A percentile compares a stretch with the other conserved stretches of the same genome.
phyloP scores from a whole-genome alignment of 768 basidiomycete genomes.

The Tulasnella sp. region DNA sequence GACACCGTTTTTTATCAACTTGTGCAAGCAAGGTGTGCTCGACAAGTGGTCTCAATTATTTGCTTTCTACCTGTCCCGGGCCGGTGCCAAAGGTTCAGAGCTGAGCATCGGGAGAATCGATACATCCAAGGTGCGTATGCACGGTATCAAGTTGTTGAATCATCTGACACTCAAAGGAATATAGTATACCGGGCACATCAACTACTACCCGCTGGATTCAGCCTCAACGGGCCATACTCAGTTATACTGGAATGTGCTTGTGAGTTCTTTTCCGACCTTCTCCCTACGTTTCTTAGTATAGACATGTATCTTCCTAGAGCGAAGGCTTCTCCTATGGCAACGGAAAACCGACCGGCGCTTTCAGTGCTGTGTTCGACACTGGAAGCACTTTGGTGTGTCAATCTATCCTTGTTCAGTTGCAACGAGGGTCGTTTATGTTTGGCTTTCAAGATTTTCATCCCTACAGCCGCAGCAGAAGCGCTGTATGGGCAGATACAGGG shows the following conservation, averaged over 20 bases:
- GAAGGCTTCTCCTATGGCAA: conserved; percentile 9
- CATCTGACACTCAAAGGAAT: not conserved
- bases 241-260: not conserved
- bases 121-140: conserved; percentile 25
- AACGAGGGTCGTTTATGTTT: too few relatives aligned
- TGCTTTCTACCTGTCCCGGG: conserved; percentile 22
- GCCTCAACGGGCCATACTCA: not conserved
- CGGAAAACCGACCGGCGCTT: not conserved
- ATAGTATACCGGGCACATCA: conserved; percentile 17
- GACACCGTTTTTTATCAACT: conserved; percentile 23
- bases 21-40: conserved; percentile 20
- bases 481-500: conserved; percentile 22
- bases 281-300: too few relatives aligned
- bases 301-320: not conserved
- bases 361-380: conserved; percentile 27
- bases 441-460: conserved; percentile 3
- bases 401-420: too few relatives aligned
- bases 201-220: conserved; percentile 25
- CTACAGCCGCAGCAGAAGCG: not conserved
- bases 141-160: conserved; percentile 5
- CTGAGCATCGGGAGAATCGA: conserved; percentile 32
- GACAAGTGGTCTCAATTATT: conserved; percentile 21
- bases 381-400: conserved; percentile 25
- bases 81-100: conserved; percentile 23
- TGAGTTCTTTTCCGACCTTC: not conserved